Conservation (phyloP, 2,329 filamentous ascomycete genomes). For the Cladosporium sp. region DNA sequence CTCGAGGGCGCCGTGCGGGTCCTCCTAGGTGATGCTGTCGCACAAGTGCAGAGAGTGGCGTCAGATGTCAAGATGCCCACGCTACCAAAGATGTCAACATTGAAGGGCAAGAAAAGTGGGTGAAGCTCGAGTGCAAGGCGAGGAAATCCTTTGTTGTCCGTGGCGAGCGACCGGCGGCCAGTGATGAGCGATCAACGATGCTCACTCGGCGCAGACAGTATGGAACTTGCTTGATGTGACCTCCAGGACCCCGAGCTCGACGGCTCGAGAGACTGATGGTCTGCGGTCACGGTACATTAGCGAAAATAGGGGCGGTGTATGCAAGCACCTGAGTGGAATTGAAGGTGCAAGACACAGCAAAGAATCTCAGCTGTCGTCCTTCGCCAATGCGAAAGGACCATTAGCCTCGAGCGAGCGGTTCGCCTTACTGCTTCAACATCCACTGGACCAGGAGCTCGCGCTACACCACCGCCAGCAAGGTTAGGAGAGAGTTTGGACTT, state of each 20-base stretch:
- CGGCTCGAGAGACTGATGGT: constrained; percentile 4
- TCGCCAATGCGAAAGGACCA: not conserved
- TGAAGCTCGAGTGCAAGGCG: not conserved
- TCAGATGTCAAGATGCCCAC: constrained; percentile 37
- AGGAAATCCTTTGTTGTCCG: not conserved
- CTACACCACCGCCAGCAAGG: not conserved
- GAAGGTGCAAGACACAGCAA: not conserved
- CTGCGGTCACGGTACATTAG: not conserved
- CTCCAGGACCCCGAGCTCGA: constrained; percentile 2
- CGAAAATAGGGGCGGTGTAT: not conserved
- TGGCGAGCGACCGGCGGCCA: not conserved
- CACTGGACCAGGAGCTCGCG: not conserved
- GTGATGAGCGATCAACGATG: not conserved
- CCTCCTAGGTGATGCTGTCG: constrained; percentile 52
- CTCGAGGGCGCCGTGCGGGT: constrained; percentile 73
- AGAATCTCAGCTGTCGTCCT: not conserved
- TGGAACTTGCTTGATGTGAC: not conserved
- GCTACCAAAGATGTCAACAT: constrained; percentile 25
- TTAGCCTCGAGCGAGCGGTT: not conserved
- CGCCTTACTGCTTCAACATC: not conserved
- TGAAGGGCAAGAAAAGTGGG: constrained; percentile 23
- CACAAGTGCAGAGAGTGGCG: constrained; percentile 36
- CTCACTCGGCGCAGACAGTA: not conserved
- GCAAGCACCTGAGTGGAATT: not conserved
- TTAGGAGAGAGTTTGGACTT: not conserved